Evolutionary conservation across 73 alveolate species (phyloP).

Genomic region (Breviolum minutum): DNA sequence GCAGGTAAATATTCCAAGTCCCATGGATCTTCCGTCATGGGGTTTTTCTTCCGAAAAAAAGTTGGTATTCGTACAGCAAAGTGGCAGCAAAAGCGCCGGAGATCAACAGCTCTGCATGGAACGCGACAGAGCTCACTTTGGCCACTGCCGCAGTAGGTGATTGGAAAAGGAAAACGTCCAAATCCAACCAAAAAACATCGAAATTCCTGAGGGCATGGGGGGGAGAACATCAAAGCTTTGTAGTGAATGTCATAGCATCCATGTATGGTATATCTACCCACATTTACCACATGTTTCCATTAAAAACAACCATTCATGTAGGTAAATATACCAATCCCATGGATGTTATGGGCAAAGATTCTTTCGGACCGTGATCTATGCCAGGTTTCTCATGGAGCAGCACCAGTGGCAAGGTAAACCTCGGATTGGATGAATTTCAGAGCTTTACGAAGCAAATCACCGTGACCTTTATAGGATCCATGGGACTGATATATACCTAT

Average conservation of each 20-base stretch:
- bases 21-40: not conserved
- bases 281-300: too few relatives aligned
- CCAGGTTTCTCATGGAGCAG: not conserved
- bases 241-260: too few relatives aligned
- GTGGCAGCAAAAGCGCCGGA: conserved; percentile 71
- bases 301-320: too few relatives aligned
- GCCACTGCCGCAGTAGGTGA: conserved; percentile 20
- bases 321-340: too few relatives aligned
- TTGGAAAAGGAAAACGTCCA: conserved; percentile 94
- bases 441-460: too few relatives aligned
- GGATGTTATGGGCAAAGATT: too few relatives aligned
- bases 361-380: too few relatives aligned
- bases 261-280: too few relatives aligned
- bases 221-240: not conserved
- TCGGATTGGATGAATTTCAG: not conserved
- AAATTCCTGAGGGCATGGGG: not conserved
- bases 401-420: conserved; percentile 36
- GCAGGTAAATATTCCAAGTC: too few relatives aligned
- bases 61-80: not conserved
- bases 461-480: too few relatives aligned
- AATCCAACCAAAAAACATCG: conserved; percentile 60
- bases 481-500: too few relatives aligned
- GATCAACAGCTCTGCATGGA: conserved; percentile 31
- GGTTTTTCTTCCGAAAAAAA: not conserved
- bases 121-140: not conserved